Base-by-base conservation (phyloP, 345 rosid genomes). In the Brassica nigra region DNA sequence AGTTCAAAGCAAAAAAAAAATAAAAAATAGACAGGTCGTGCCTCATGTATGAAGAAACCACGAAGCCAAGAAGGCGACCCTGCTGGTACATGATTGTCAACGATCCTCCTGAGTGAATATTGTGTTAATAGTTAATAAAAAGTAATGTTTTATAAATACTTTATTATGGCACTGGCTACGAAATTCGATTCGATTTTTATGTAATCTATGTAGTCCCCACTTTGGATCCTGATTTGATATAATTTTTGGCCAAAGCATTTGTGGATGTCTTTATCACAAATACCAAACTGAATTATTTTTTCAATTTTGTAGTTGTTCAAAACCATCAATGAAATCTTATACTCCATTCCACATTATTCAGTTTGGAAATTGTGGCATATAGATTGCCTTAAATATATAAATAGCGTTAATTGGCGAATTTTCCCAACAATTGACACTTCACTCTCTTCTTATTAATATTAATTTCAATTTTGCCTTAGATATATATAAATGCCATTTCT, bases 171-270 rank as follows among this genome's bases (percentile, higher is more conserved):
- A 64, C 27, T 34, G 42, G 30, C 2, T 29, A 15, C 4, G 29
- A 20, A 34, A 16, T 28, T 37, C 61, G 15, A 39, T 71, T 34
- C 37, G n/a, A 33, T 27, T 31, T 16, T 49, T 5, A 33, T 63
- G 42, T 52, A 58, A 72, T 71, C 76, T 58, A 7, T 39, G 62
- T 44, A 30, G 73, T 68, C 63, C 72, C 82, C 44, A 79, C 44
- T 61, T 67, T 73, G 63, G 74, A 73, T 79, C 69, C 74, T 73
- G 78, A 61, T 61, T 79, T 67, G 64, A 73, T 73, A 71, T 77
- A 33, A 29, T 18, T 66, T 78, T 66, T 59, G 71, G 71, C 73
- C 64, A 67, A 61, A 47, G 64, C 63, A 79, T 27, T 10, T 58
- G 57, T 44, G 33, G 62, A 12, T 79, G 82, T 73, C 78, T 79